A percentile compares a stretch with the other conserved stretches of the same genome.
Conservation (phyloP, 2,329 filamentous ascomycete genomes). For the Colletotrichum liaoningense region DNA sequence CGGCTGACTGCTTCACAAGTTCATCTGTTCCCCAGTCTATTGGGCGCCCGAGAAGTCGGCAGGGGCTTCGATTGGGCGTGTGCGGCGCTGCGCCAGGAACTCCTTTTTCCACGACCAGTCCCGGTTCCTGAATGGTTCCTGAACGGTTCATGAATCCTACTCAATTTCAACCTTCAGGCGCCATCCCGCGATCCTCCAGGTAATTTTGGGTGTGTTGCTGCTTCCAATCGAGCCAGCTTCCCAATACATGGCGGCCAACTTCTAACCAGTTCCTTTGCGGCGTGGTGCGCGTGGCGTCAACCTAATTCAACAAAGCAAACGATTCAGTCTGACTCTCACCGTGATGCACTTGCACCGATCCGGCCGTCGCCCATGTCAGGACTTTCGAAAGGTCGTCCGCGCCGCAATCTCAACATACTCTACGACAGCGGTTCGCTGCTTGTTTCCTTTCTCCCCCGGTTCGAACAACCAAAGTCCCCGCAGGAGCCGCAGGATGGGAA, state of each 20-base stretch:
- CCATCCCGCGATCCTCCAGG: neutral
- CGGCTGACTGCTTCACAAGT: neutral
- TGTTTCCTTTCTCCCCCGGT: neutral
- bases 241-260: neutral
- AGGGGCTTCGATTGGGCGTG: slow-evolving; percentile 14
- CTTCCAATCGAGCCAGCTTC: neutral
- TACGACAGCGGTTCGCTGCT: neutral
- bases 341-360: slow-evolving; percentile 14
- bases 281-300: neutral
- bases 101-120: neutral
- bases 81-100: neutral
- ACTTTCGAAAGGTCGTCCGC: neutral
- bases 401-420: neutral
- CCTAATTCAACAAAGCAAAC: neutral
- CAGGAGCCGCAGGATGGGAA: neutral
- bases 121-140: neutral
- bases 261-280: neutral
- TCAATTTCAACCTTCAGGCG: neutral
- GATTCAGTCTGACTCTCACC: neutral
- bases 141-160: neutral
- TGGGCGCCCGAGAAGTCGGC: neutral
- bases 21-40: neutral
- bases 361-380: neutral
- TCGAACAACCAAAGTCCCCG: neutral
- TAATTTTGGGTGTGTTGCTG: neutral